A percentile compares a stretch with the other conserved stretches of the same genome.
phyloP scores from a whole-genome alignment of 2,329 filamentous ascomycete genomes.

The Ambrosiella cleistominuta region DNA sequence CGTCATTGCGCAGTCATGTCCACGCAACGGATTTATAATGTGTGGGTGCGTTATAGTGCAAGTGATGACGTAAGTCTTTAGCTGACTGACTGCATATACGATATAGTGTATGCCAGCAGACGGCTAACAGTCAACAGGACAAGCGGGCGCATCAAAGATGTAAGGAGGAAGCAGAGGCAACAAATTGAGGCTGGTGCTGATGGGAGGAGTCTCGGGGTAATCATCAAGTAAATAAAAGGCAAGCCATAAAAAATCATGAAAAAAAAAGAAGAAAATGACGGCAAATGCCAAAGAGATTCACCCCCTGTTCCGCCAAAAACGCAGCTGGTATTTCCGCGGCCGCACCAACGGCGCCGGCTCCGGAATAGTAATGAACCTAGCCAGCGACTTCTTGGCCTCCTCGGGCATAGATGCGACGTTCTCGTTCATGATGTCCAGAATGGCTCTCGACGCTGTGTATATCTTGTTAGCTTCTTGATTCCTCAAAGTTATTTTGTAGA shows the following conservation, averaged over 20 bases:
- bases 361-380: constrained; percentile 13
- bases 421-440: constrained; percentile 16
- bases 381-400: constrained; percentile 15
- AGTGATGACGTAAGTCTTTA: too few species aligned
- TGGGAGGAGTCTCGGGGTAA: too few species aligned
- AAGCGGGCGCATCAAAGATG: too few species aligned
- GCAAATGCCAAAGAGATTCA: neutral
- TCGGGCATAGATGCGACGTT: constrained; percentile 16
- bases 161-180: too few species aligned
- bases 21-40: too few species aligned
- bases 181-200: too few species aligned
- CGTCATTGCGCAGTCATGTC: too few species aligned
- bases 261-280: neutral
- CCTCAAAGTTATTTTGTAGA: neutral
- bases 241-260: neutral
- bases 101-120: too few species aligned
- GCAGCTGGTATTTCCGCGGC: constrained; percentile 14
- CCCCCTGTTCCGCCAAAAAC: constrained; percentile 15
- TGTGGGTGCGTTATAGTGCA: too few species aligned
- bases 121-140: too few species aligned
- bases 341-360: constrained; percentile 9
- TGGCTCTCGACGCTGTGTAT: constrained; percentile 14
- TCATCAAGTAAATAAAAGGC: neutral
- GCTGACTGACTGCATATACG: too few species aligned
- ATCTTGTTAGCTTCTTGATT: neutral